Base-by-base conservation (phyloP, 768 basidiomycete species). In the Harrya chromipes region DNA sequence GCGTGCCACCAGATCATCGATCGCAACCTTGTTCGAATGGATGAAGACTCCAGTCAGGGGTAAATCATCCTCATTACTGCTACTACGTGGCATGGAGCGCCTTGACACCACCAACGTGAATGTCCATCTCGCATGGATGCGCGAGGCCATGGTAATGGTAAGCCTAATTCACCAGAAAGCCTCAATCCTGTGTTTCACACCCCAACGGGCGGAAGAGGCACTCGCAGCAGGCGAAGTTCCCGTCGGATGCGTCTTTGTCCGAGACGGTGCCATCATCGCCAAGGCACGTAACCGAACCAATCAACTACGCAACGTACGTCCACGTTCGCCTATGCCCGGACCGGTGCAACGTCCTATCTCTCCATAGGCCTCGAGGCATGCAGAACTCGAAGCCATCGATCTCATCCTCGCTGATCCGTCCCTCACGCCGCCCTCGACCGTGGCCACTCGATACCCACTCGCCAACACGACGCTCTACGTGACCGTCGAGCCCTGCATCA, bases 401-500 rank as follows among this genome's bases (percentile, higher is more conserved):
- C 75, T 77, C 59, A 91, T 99, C 56, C 72, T 98, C 12, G 73
- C 82, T 0, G 78, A 86, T 63, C 70, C 71, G 46, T 46, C 61
- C 14, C 77, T 87, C 55, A 86, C 87, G 8, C 79, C 82, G 20
- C 61, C 54, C 4, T 46, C 50, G 17, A 52, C 66, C 29, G 6
- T 2, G 29, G 11, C 29, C n/a, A 44, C 68, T 0, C 60, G 66
- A 38, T 82, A 89, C 50, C 90, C 90, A 6, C 78, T 99, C 16
- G 76, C 77, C 1, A 75, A 81, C 10, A 94, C 91, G 19, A 89
- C 83, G 3, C 81, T 98, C 24, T 99, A 98, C 66, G 97, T 98
- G 44, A 99, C 97, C 5, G 97, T 99, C 46, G 95, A 99, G 70
- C 97, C 95, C 0, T 99, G 97, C 70, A 93, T 98, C 66, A 98